Evolutionary conservation across 495 filamentous ascomycete genomes (phyloP), one percentile per base, ranked within the genome.

Genomic region (Xylaria curta): DNA sequence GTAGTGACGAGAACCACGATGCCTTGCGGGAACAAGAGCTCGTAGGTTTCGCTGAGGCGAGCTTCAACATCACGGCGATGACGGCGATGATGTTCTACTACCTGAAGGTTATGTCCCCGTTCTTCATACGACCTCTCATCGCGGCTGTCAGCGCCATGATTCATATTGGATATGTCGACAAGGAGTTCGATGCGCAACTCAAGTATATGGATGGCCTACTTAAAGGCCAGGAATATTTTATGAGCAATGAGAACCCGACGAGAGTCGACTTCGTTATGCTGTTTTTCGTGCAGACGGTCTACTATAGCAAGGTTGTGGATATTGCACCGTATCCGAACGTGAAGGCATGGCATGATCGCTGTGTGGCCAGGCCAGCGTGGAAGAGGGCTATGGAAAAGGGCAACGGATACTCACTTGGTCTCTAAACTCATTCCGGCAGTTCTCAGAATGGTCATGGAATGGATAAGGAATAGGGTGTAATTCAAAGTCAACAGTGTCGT

Each of bases 351-450:
- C 67, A 74, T 24, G 68, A 72, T 69, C 74, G 70, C 12, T 68
- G 72, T 49, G 75, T 70, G 40, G 72, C 63, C 4, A 74, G 76
- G 56, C 59, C 69, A 1, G 78, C 73, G 44, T 79, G 73, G 56
- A 73, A 76, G 54, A 72, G 74, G 70, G 66, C 76, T 0, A 51
- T 78, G 58, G 73, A 76, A 72, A 80, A 80, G 72, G 76, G 76
- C 1, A 76, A 79, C 61, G 78, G 69, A 6, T 79, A 79, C 63
- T 51, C 74, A 51, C 56, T 79, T 12, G 58, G 46, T 5, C 70
- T 75, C 24, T 69, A 53, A 40, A 0, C 38, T 44, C 17, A 31
- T 21, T 0, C 15, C 8, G 17, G 17, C 56, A 24, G 5, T 38
- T 60, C 26, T 60, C 31, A 0, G 17, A 17, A 2, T 38, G 9